Evolutionary conservation across 176 grass and related monocot genomes (phyloP).

Genomic region (Eleusine indica): DNA sequence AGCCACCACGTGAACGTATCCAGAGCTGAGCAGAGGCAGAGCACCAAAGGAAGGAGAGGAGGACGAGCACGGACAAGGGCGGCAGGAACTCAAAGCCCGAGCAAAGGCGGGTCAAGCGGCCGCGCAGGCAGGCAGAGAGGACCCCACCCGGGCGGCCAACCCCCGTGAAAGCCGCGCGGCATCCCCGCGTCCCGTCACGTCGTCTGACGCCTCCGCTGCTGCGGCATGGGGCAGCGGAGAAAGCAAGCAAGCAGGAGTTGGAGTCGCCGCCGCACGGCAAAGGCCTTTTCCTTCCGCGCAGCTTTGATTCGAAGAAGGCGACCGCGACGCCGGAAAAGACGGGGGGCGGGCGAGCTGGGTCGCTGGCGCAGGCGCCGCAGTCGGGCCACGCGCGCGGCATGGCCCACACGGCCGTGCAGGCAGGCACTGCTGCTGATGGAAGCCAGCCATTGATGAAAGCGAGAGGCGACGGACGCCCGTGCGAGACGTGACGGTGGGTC

Average conservation of each 20-base stretch:
- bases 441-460: not conserved
- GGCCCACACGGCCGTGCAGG: not conserved
- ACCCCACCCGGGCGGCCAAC: not conserved
- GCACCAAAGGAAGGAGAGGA: too few relatives aligned
- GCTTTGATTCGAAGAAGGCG: not conserved
- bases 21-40: not conserved
- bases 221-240: not conserved
- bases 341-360: not conserved
- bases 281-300: not conserved
- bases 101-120: not conserved
- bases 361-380: not conserved
- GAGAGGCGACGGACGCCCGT: not conserved
- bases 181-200: not conserved
- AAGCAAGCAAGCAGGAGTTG: not conserved
- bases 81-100: not conserved
- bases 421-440: not conserved
- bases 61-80: too few relatives aligned
- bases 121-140: not conserved
- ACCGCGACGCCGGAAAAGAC: not conserved
- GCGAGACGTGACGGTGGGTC: too few relatives aligned
- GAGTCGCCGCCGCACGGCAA: slow-evolving; percentile 18
- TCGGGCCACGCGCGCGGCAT: not conserved
- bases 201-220: not conserved
- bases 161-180: slow-evolving; percentile 50
- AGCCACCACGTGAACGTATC: slow-evolving; percentile 39